Evolutionary conservation across 331 rosid genomes (phyloP).

Genomic region (Rhamnella rubrinervis): DNA sequence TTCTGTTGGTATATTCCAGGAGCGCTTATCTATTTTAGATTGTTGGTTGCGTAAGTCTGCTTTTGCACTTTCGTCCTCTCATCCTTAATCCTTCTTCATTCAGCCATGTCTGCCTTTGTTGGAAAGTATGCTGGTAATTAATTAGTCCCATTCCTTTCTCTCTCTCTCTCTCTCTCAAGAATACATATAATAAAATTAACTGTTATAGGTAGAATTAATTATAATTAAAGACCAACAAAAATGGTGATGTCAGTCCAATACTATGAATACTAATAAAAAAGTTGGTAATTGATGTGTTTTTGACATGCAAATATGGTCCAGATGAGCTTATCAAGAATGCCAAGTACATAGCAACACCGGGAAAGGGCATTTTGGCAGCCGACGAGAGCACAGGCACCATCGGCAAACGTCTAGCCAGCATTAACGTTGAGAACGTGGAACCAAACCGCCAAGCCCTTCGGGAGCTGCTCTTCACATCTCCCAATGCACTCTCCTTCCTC

Average conservation of each 20-base stretch:
- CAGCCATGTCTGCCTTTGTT: conserved; percentile 85
- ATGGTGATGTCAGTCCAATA: not conserved
- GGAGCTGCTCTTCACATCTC: conserved; percentile 88
- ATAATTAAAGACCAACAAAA: not conserved
- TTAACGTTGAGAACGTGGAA: conserved; percentile 80
- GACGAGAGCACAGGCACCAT: conserved; percentile 99
- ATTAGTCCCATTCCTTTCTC: not conserved
- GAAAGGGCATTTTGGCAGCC: conserved; percentile 97
- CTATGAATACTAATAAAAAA: conserved; percentile 1
- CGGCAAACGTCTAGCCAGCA: conserved; percentile 88
- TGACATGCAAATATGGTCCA: conserved; percentile 12
- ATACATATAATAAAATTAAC: not conserved
- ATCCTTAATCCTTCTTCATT: conserved; percentile 19
- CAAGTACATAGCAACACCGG: conserved; percentile 84
- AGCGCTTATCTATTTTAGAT: conserved; percentile 47
- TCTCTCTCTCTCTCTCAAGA: too few relatives aligned
- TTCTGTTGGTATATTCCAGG: conserved; percentile 48
- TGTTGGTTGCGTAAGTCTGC: conserved; percentile 21
- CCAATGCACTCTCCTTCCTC: conserved; percentile 73
- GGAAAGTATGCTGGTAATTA: conserved; percentile 79
- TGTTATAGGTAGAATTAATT: too few relatives aligned
- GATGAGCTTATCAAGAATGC: conserved; percentile 94
- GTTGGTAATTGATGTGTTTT: not conserved
- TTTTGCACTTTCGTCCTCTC: conserved; percentile 40
- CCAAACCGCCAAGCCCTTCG: conserved; percentile 88